Conservation (phyloP, 169 alveolate species). For the Eimeria acervulina region DNA sequence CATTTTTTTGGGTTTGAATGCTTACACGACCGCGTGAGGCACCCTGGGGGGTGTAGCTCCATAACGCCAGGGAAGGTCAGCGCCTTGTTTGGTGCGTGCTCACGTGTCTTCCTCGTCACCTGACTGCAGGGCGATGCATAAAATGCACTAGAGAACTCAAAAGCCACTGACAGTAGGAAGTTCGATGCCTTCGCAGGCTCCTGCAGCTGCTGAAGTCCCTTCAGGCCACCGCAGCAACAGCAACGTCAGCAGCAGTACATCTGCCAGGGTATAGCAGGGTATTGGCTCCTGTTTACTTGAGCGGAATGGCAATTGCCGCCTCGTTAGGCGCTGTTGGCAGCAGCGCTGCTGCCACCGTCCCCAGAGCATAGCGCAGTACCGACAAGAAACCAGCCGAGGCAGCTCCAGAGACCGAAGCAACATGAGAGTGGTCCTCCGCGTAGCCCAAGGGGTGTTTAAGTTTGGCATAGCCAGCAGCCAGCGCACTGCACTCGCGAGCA, state of each 20-base stretch:
- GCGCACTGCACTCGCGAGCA: background rate
- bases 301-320: background rate
- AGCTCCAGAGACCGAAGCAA: background rate
- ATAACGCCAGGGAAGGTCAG: background rate
- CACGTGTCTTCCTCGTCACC: background rate
- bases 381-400: constrained; percentile 9
- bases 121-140: background rate
- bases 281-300: background rate
- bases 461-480: background rate
- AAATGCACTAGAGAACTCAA: background rate
- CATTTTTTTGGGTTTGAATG: background rate
- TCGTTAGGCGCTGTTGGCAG: background rate
- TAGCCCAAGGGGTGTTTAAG: background rate
- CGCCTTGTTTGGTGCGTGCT: background rate
- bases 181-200: background rate
- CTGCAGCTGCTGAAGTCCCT: constrained; percentile 37
- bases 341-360: background rate
- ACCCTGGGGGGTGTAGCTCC: background rate
- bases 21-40: background rate
- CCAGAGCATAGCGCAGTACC: background rate
- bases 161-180: background rate
- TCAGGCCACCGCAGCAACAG: background rate
- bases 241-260: constrained; percentile 20
- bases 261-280: background rate
- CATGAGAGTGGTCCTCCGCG: background rate